Evolutionary conservation across 768 basidiomycete species (phyloP), one percentile per base, ranked within the genome.

Genomic region (Harrya chromipes): DNA sequence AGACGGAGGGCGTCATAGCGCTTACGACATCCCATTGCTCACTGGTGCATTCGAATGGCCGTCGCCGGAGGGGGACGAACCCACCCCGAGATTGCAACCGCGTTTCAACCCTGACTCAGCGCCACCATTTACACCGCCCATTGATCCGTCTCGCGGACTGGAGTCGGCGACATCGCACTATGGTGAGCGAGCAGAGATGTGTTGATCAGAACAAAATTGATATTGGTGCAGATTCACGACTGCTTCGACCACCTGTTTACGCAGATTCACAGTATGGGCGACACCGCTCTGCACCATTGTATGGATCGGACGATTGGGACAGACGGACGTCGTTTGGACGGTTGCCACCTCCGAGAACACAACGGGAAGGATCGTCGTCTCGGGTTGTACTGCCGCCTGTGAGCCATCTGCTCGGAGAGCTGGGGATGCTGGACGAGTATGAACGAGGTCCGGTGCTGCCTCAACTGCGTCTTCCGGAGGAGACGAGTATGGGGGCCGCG

Each of bases 381-480:
- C 46, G 55, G 55, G 53, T 67, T 1, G 54, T 68, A 36, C 53
- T 68, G 4, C 68, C 66, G 11, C 60, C 66, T 20, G 64, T 68
- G 31, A 54, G 60, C 14, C 43, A 60, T 41, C 44, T 70, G 24
- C 52, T 68, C 11, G 58, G 43, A 11, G 54, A 63, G 41, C 37
- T 68, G 19, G 58, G 59, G 13, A 55, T 62, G 43, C 38, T 58
- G 26, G 61, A 57, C 0, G 26, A 50, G 17, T 61, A 61, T 40
- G 60, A 56, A 31, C 53, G 39, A 44, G 61, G 43, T 2, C 66
- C 61, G 48, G 51, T 66, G 40, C 24, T 67, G 17, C 63, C 68
- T 56, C 61, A 57, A 52, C 56, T 65, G 56, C 56, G 59, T 42
- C 41, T 67, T n/a, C 67, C 59, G 41, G 67, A 58, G 6, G 55